Evolutionary conservation across 441 rosid genomes (phyloP).

Genomic region (Daphne laureola): DNA sequence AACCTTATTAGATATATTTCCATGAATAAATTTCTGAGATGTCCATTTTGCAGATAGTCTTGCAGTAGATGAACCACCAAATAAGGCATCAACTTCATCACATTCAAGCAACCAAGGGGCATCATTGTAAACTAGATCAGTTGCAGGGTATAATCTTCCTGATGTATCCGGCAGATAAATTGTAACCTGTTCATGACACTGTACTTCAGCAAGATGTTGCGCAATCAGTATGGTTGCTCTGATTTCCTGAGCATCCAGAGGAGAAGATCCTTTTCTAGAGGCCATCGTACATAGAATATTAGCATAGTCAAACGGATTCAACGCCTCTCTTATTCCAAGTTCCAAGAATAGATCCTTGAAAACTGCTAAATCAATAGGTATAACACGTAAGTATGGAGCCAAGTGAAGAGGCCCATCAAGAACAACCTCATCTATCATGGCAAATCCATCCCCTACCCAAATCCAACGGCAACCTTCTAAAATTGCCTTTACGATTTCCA

Average conservation of each 20-base stretch:
- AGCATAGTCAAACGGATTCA: constrained; percentile 83
- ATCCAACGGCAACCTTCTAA: constrained; percentile 99
- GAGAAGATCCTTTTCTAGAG: constrained; percentile 56
- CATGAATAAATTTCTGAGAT: constrained; percentile 78
- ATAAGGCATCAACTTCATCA: constrained; percentile 46
- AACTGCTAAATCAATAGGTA: constrained; percentile 92
- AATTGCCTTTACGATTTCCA: constrained; percentile 95
- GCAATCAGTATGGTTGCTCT: constrained; percentile 82
- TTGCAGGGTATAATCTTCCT: constrained; percentile 70
- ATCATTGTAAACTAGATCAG: constrained; percentile 86
- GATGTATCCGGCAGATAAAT: constrained; percentile 89
- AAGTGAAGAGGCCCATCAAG: constrained; percentile 96
- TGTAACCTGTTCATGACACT: constrained; percentile 52
- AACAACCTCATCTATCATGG: constrained; percentile 88
- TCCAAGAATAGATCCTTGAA: constrained; percentile 81
- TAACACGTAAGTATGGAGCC: constrained; percentile 91
- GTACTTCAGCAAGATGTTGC: constrained; percentile 91
- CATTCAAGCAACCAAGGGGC: constrained; percentile 98
- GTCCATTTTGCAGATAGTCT: constrained; percentile 60
- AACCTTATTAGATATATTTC: constrained; percentile 95
- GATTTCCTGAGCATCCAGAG: constrained; percentile 72
- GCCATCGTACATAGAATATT: constrained; percentile 82
- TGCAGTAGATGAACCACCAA: constrained; percentile 49
- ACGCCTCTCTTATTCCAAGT: constrained; percentile 80
- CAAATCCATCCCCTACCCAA: constrained; percentile 99